Percentiles rank a stretch among this genome's conserved stretches.
Conservation (phyloP, 73 alveolate genomes). For the Tetrahymena borealis region DNA sequence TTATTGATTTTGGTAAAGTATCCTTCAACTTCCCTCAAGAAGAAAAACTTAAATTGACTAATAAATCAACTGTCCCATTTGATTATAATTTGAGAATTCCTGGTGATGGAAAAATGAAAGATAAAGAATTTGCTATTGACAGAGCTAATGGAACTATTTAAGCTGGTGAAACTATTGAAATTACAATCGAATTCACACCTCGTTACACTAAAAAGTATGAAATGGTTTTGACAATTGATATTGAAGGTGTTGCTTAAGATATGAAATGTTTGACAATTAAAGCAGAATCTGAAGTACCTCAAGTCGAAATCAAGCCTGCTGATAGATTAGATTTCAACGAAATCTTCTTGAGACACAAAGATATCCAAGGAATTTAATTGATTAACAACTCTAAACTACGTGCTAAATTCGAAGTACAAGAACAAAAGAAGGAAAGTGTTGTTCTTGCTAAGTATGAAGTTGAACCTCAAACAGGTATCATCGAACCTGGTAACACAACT, state of each 20-base stretch:
- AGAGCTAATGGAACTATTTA: constrained; percentile 91
- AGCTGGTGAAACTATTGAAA: constrained; percentile 82
- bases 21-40: constrained; percentile 95
- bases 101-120: constrained; percentile 97
- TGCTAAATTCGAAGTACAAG: constrained; percentile 97
- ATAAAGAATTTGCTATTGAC: constrained; percentile 96
- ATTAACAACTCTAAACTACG: constrained; percentile 90
- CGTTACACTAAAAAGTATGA: constrained; percentile 87
- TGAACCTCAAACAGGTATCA: constrained; percentile 92
- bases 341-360: constrained; percentile 95
- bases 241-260: constrained; percentile 98
- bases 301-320: constrained; percentile 95
- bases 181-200: constrained; percentile 95
- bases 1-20: constrained; percentile 97
- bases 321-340: constrained; percentile 94
- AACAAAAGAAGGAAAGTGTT: constrained; percentile 95
- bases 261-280: constrained; percentile 95
- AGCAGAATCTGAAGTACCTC: constrained; percentile 98
- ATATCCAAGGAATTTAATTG: constrained; percentile 79
- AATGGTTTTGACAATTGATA: constrained; percentile 96
- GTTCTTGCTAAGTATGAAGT: constrained; percentile 88
- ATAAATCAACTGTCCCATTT: constrained; percentile 86
- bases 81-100: constrained; percentile 96
- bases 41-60: constrained; percentile 84
- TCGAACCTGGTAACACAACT: constrained; percentile 79